Evolutionary conservation across 2,329 filamentous ascomycete genomes (phyloP).

Genomic region (Albophoma yamanashiensis): DNA sequence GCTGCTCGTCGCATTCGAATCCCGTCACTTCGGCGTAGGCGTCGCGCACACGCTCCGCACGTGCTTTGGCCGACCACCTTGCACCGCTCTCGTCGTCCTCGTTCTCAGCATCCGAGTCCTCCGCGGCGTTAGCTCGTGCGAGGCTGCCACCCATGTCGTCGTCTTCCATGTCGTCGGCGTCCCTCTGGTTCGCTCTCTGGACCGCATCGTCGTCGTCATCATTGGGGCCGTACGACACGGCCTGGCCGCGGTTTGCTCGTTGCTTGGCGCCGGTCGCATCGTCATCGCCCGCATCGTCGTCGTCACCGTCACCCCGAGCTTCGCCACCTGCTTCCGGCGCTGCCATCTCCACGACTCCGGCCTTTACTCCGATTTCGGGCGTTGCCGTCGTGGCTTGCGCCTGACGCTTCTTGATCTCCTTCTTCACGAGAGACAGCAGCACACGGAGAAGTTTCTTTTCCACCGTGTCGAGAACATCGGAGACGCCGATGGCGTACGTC

Average conservation of each 20-base stretch:
- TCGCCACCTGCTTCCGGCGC: conserved; percentile 18
- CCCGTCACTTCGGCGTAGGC: conserved; percentile 56
- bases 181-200: conserved; percentile 35
- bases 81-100: conserved; percentile 28
- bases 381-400: conserved; percentile 56
- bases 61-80: conserved; percentile 31
- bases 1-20: conserved; percentile 70
- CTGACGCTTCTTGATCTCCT: conserved; percentile 75
- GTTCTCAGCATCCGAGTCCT: conserved; percentile 24
- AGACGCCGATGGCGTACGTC: conserved; percentile 72
- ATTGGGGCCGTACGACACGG: conserved; percentile 81
- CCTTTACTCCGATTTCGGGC: conserved; percentile 57
- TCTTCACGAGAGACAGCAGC: conserved; percentile 59
- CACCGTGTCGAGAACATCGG: conserved; percentile 70
- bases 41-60: conserved; percentile 54
- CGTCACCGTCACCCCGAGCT: conserved; percentile 42
- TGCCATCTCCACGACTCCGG: conserved; percentile 42
- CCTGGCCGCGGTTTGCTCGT: conserved; percentile 66
- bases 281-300: conserved; percentile 65
- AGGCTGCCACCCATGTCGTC: conserved; percentile 43
- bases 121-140: conserved; percentile 13
- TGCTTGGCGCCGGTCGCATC: conserved; percentile 68
- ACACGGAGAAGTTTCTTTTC: conserved; percentile 68
- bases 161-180: conserved; percentile 27
- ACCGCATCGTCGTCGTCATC: conserved; percentile 84